Evolutionary conservation across 2,329 filamentous ascomycete species (phyloP).

Genomic region (Pseudogymnoascus sp.): DNA sequence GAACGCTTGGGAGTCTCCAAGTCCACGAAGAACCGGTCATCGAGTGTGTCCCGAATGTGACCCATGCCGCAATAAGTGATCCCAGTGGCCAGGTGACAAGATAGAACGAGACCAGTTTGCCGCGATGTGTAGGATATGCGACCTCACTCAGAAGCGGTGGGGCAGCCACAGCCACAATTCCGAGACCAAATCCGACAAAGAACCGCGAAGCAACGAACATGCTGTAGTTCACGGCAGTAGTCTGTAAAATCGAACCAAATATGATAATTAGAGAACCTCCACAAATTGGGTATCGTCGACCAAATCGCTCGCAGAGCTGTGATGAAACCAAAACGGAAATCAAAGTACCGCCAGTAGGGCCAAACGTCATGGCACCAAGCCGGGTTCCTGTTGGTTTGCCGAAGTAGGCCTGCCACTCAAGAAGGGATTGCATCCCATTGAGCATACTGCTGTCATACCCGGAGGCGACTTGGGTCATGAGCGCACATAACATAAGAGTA

Average conservation of each 20-base stretch:
- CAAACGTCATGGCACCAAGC: slow-evolving; percentile 35
- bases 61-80: slow-evolving; percentile 22
- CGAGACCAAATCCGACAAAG: slow-evolving; percentile 21
- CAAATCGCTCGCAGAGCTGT: slow-evolving; percentile 27
- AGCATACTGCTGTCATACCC: slow-evolving; percentile 29
- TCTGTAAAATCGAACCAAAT: slow-evolving; percentile 28
- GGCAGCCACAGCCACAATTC: slow-evolving; percentile 18
- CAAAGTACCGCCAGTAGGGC: slow-evolving; percentile 37
- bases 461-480: slow-evolving; percentile 30
- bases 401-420: slow-evolving; percentile 29
- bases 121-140: slow-evolving; percentile 18
- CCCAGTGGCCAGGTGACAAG: slow-evolving; percentile 20
- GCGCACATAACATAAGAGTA: slow-evolving; percentile 28
- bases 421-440: slow-evolving; percentile 17
- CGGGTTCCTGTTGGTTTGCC: slow-evolving; percentile 33
- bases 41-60: slow-evolving; percentile 19
- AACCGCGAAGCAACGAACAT: slow-evolving; percentile 21
- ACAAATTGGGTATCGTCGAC: slow-evolving; percentile 27
- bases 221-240: slow-evolving; percentile 20
- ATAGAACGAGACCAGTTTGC: slow-evolving; percentile 6
- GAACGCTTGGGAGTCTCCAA: slow-evolving; percentile 42
- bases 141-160: slow-evolving; percentile 18
- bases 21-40: slow-evolving; percentile 23
- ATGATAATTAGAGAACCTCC: slow-evolving; percentile 29
- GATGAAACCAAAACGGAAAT: slow-evolving; percentile 23